Base-by-base conservation (phyloP, 257 asterid species). In the Sherardia arvensis region DNA sequence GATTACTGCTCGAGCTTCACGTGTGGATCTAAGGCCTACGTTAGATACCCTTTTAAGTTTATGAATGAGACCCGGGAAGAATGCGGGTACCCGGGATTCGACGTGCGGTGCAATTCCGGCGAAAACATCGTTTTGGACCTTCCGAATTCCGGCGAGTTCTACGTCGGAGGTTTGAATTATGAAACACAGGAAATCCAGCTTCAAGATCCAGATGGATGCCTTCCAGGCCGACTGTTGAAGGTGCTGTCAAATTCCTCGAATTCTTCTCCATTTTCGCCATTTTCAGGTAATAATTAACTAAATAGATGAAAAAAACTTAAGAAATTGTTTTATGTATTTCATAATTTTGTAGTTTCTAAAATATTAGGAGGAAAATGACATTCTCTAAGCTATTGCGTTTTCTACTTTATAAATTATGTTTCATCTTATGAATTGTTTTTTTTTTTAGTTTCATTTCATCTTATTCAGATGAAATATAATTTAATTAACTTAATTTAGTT, bases 141-240 rank as follows among this genome's bases (percentile, higher is more conserved):
- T 22, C 29, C 89, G 0, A 1, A 66, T 51, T 83, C 85, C 0
- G 96, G 90, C 4, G 74, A 78, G 36, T 84, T 82, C 36, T 63
- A 25, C 1, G 87, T 90, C 4, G 83, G 91, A 0, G 43, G 61
- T 25, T 77, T 87, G 36, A 56, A 85, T 74, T 90, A 87, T 51
- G 71, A 23, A 6, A 58, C 59, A 25, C 97, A 85, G 71, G 81
- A 79, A 59, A 73, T 90, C 73, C 71, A 51, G 38, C 80, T 90
- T 66, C 67, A 78, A 2, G 96, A 90, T 67, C 79, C 88, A 5
- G 32, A 62, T 7, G 57, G 34, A 18, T 87, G 97, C 84, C 87
- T 87, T 18, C 90, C 90, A 5, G 21, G 53, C 4, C 73, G 84
- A 3, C 81, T 87, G 2, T 11, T 85, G 65, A 25, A 34, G 58